These are phyloP conservation scores for Starmerella powellii DNA, from an alignment of 805 yeast genomes.

Conservation along the genomic window DNA sequence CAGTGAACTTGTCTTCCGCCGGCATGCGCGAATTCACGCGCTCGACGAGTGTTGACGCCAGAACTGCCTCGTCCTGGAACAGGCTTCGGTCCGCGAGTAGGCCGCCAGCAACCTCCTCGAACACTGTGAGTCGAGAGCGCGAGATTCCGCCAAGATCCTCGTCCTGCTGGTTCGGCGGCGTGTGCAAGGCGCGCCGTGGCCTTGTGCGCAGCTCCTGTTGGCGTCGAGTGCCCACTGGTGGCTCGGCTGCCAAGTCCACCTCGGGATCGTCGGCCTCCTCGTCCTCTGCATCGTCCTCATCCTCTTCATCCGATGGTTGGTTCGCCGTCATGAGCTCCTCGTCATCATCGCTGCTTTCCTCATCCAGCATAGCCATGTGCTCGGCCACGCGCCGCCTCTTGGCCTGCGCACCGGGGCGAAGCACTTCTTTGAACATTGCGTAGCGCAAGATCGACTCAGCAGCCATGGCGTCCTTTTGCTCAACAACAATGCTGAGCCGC, in stretches of 20 bases:
- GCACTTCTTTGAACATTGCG: conserved; percentile 71
- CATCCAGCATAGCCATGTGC: conserved; percentile 25
- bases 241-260: conserved; percentile 13
- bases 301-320: conserved; percentile 36
- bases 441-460: conserved; percentile 78
- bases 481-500: conserved; percentile 67
- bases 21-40: conserved; percentile 36
- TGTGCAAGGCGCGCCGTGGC: conserved; percentile 16
- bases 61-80: conserved; percentile 35
- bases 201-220: conserved; percentile 1
- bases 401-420: conserved; percentile 30
- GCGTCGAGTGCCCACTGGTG: conserved; percentile 4
- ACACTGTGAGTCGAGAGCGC: conserved; percentile 37
- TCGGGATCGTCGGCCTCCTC: conserved; percentile 28
- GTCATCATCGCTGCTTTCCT: conserved; percentile 25
- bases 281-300: conserved; percentile 35
- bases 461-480: conserved; percentile 63
- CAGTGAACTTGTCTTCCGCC: conserved; percentile 31
- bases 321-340: conserved; percentile 27
- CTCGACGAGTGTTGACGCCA: conserved; percentile 31
- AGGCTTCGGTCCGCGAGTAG: conserved; percentile 34
- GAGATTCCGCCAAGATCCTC: conserved; percentile 35
- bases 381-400: conserved; percentile 26
- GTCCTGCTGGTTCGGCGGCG: conserved; percentile 16
- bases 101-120: conserved; percentile 38